These are phyloP conservation scores for rapeseed (Brassica napus) DNA, from an alignment of 345 rosid species.

Conservation along the genomic window DNA sequence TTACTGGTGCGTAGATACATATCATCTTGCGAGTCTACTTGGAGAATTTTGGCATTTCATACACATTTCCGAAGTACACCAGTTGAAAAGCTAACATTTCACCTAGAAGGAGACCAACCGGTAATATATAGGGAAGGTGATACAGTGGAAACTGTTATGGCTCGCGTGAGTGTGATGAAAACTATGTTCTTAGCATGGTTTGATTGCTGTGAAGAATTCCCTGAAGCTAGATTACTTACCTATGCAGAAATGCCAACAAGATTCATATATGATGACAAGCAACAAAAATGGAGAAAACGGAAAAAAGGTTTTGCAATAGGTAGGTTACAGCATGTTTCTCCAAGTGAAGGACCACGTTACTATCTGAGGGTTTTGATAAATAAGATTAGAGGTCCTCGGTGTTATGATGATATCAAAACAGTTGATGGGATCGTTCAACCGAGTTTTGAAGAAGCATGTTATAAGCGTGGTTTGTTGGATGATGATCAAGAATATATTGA, in stretches of 20 bases:
- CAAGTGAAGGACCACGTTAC: neutral
- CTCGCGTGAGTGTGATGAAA: neutral
- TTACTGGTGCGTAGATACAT: neutral
- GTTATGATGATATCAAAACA: neutral
- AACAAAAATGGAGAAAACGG: neutral
- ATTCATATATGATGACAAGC: neutral
- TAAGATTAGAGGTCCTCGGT: neutral
- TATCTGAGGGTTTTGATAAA: neutral
- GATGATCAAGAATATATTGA: neutral
- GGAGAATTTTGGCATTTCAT: neutral
- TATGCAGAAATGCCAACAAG: neutral
- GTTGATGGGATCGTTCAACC: neutral
- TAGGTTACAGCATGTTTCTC: neutral
- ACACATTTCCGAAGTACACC: neutral
- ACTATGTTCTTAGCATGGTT: constrained; percentile 4
- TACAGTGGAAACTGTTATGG: neutral
- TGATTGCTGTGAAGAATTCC: neutral
- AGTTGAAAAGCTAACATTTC: neutral
- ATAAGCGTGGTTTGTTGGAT: neutral
- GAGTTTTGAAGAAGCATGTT: neutral
- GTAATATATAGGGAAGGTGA: neutral
- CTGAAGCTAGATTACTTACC: too few species aligned
- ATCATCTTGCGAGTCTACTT: neutral
- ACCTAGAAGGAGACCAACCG: neutral
- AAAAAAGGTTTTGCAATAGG: neutral